These are phyloP conservation scores for Parmelia sp. DNA, from an alignment of 495 filamentous ascomycete species.

Conservation along the genomic window DNA sequence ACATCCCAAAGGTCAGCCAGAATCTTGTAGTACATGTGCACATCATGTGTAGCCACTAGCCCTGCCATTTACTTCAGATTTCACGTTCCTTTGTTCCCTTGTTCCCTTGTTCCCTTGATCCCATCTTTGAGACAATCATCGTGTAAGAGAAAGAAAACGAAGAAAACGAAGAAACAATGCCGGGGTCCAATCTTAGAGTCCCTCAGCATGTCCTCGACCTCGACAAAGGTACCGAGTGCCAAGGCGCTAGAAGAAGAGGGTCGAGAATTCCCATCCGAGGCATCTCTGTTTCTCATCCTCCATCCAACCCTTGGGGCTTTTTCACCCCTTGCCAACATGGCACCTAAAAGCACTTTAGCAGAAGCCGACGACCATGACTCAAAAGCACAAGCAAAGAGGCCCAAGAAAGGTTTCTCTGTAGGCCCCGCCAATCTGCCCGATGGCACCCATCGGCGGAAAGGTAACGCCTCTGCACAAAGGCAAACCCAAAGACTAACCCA, in stretches of 20 bases:
- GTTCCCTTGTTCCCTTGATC: no score
- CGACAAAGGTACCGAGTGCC: no score
- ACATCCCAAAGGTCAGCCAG: background rate
- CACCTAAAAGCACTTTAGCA: conserved; percentile 11
- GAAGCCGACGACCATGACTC: background rate
- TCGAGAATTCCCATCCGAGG: background rate
- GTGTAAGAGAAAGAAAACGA: no score
- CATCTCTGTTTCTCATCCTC: background rate
- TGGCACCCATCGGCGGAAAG: conserved; percentile 84
- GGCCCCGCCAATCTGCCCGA: conserved; percentile 92
- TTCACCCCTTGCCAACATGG: conserved; percentile 10
- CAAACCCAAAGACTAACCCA: conserved; percentile 8
- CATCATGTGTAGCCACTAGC: background rate
- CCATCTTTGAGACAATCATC: no score
- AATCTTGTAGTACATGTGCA: background rate
- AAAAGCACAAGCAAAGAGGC: conserved; percentile 35
- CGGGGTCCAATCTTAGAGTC: no score
- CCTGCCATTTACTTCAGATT: no score
- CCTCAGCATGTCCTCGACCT: no score
- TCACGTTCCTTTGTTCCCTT: no score
- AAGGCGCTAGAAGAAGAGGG: background rate
- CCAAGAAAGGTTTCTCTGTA: conserved; percentile 65
- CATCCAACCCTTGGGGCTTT: background rate
- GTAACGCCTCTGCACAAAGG: conserved; percentile 39
- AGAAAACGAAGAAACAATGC: no score